Evolutionary conservation across 352 stramenopile genomes (phyloP).

Genomic region (Blastocystis hominis): DNA sequence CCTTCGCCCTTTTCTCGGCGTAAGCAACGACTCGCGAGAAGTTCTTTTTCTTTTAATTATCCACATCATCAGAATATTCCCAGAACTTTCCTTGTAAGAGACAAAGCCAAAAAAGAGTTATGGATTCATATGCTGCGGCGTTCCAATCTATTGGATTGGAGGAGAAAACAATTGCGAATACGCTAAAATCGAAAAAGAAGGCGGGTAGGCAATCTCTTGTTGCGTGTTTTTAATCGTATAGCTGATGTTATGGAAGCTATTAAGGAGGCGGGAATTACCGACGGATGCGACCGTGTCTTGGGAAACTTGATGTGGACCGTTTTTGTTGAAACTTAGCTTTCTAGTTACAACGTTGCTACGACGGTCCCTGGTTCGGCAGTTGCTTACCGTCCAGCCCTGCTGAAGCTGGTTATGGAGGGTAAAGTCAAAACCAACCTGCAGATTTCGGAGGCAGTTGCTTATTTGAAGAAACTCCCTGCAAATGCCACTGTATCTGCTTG

Average conservation of each 20-base stretch:
- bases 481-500: not conserved
- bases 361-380: not conserved
- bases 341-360: constrained; percentile 45
- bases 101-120: not conserved
- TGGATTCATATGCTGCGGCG: constrained; percentile 22
- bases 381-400: constrained; percentile 9
- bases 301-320: constrained; percentile 39
- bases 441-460: constrained; percentile 7
- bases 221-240: not conserved
- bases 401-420: constrained; percentile 52
- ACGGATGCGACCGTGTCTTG: constrained; percentile 36
- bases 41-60: not conserved
- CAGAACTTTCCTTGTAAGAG: not conserved
- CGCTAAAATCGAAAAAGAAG: constrained; percentile 58
- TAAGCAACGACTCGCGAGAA: no score
- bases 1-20: no score
- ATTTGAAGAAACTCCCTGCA: constrained; percentile 30
- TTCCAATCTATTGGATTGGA: constrained; percentile 54
- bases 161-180: constrained; percentile 49
- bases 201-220: constrained; percentile 8
- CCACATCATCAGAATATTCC: not conserved
- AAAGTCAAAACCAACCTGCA: constrained; percentile 56
- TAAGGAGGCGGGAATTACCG: constrained; percentile 34
- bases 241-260: constrained; percentile 40
- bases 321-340: not conserved